Percentiles rank a stretch among this genome's conserved stretches.
Conservation (phyloP, 345 rosid species). For the Eucalyptus erythrocorys region DNA sequence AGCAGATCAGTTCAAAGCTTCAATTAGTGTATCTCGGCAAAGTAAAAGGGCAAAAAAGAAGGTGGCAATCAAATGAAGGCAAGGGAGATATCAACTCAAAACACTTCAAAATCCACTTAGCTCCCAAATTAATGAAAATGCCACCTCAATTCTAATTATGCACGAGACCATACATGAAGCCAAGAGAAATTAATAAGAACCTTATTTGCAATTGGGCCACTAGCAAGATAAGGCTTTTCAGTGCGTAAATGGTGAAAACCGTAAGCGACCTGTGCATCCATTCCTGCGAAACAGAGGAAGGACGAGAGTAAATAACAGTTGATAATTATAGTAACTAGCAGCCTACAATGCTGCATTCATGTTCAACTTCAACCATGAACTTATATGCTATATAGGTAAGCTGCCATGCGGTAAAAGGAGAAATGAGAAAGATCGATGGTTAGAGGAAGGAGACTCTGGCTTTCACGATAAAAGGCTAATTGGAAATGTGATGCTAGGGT, state of each 20-base stretch:
- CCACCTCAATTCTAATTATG: background rate
- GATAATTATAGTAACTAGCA: background rate
- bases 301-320: background rate
- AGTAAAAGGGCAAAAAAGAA: background rate
- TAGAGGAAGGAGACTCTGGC: background rate
- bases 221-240: constrained; percentile 91
- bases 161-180: background rate
- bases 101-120: background rate
- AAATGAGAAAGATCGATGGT: background rate
- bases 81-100: background rate
- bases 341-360: background rate
- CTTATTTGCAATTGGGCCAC: constrained; percentile 93
- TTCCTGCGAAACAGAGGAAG: constrained; percentile 33
- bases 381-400: background rate
- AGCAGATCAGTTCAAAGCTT: background rate
- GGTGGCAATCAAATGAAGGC: background rate
- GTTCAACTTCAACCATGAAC: background rate
- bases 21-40: background rate
- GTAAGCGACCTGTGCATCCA: constrained; percentile 99
- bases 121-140: background rate
- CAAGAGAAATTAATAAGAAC: constrained; percentile 13
- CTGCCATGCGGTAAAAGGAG: background rate
- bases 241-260: constrained; percentile 95
- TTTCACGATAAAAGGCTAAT: background rate
- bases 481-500: background rate